Evolutionary conservation across 148 eudicot genomes (phyloP).

Genomic region (Selenicereus undatus): DNA sequence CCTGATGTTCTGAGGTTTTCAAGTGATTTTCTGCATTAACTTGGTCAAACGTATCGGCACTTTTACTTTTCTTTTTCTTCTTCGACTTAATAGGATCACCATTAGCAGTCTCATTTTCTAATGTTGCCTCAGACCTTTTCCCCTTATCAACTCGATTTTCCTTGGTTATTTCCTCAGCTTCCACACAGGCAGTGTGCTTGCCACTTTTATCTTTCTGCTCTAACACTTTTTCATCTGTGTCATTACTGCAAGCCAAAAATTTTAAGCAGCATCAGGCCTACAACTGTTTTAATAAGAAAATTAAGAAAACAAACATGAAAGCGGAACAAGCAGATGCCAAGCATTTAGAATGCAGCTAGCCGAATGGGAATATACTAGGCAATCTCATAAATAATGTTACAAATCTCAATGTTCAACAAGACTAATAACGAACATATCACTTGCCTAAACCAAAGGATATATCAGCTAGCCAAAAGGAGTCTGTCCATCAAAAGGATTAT

Average conservation of each 20-base stretch:
- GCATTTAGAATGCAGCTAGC: background rate
- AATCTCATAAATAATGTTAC: background rate
- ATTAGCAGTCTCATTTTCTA: constrained; percentile 17
- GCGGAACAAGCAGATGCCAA: background rate
- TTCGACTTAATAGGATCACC: constrained; percentile 28
- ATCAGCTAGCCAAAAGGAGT: background rate
- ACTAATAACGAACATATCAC: background rate
- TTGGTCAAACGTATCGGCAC: constrained; percentile 19
- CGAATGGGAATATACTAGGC: background rate
- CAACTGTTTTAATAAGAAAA: background rate
- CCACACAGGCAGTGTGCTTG: background rate
- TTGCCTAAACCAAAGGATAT: background rate
- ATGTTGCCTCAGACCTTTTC: constrained; percentile 19
- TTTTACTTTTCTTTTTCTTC: constrained; percentile 35
- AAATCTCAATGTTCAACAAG: background rate
- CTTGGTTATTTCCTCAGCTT: constrained; percentile 32
- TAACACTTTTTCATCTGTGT: constrained; percentile 15
- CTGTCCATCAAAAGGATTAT: background rate
- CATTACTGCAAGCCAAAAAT: constrained; percentile 31
- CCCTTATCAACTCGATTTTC: constrained; percentile 24
- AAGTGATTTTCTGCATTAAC: constrained; percentile 16
- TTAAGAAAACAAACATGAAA: background rate
- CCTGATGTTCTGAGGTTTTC: constrained; percentile 8
- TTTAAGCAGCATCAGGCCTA: constrained; percentile 15
- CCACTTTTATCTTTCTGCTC: constrained; percentile 30